phyloP scores from a whole-genome alignment of 1,284 basidiomycete species.

The Rhodotorula mucilaginosa region DNA sequence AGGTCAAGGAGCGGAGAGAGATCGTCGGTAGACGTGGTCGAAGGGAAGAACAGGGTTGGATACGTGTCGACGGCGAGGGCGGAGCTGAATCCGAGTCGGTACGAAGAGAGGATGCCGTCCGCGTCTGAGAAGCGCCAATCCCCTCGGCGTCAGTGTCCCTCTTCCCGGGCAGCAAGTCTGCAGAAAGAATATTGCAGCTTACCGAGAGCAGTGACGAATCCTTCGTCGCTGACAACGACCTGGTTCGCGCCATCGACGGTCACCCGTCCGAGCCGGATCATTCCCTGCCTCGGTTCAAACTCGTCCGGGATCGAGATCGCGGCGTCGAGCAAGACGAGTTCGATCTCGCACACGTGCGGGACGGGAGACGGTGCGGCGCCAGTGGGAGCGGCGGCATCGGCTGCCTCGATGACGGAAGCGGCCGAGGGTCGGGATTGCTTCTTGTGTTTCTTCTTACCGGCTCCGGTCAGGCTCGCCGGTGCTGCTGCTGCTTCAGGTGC shows the following conservation, averaged over 20 bases:
- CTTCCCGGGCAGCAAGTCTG: fast-evolving
- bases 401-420: constrained; percentile 30
- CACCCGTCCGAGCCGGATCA: constrained; percentile 28
- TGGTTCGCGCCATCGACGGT: constrained; percentile 19
- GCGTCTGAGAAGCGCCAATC: constrained; percentile 2
- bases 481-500: background rate
- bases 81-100: constrained; percentile 22
- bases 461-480: constrained; percentile 11
- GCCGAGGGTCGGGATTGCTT: constrained; percentile 33
- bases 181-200: background rate
- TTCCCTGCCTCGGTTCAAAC: constrained; percentile 15
- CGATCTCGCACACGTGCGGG: constrained; percentile 20
- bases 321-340: constrained; percentile 33
- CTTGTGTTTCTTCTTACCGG: constrained; percentile 38
- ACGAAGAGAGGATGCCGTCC: constrained; percentile 26
- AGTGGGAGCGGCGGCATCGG: constrained; percentile 5
- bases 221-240: constrained; percentile 39
- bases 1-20: constrained; percentile 2
- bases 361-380: background rate
- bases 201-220: constrained; percentile 33
- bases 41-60: constrained; percentile 32
- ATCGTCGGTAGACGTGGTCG: background rate
- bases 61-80: constrained; percentile 14
- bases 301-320: constrained; percentile 28
- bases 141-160: background rate